phyloP scores from a whole-genome alignment of 148 eudicot genomes.

The Persicaria maculosa region DNA sequence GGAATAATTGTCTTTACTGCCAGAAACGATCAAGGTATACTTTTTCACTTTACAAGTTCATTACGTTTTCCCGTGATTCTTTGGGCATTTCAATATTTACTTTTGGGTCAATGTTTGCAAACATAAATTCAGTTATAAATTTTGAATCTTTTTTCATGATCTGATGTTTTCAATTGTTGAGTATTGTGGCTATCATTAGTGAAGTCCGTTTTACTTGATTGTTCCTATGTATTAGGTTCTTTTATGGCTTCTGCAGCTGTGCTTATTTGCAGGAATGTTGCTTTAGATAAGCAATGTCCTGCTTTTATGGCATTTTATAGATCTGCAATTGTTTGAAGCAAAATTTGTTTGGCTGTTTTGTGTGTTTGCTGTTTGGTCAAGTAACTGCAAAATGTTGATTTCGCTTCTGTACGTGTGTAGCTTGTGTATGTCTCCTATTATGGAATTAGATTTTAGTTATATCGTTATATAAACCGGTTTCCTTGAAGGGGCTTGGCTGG shows the following conservation, averaged over 20 bases:
- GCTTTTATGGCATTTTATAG: background rate
- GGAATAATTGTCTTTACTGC: constrained; percentile 60
- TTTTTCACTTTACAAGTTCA: background rate
- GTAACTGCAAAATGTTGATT: background rate
- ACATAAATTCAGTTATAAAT: background rate
- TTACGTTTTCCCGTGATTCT: background rate
- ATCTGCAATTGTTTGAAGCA: background rate
- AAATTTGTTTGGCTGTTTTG: background rate
- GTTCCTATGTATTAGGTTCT: background rate
- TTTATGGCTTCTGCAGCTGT: background rate
- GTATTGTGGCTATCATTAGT: background rate
- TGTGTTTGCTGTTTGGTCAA: background rate
- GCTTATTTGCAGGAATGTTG: background rate
- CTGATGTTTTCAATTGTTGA: background rate
- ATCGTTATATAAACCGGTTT: background rate
- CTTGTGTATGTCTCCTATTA: background rate
- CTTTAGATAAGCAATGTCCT: background rate
- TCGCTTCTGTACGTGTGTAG: background rate
- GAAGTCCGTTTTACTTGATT: background rate
- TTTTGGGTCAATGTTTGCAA: background rate
- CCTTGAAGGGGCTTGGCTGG: background rate
- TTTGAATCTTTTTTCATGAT: background rate
- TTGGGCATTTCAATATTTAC: background rate
- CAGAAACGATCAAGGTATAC: constrained; percentile 53
- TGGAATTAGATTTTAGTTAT: background rate